These are phyloP conservation scores for Penicillium capsulatum DNA, from an alignment of 2,329 filamentous ascomycete genomes.

Conservation along the genomic window DNA sequence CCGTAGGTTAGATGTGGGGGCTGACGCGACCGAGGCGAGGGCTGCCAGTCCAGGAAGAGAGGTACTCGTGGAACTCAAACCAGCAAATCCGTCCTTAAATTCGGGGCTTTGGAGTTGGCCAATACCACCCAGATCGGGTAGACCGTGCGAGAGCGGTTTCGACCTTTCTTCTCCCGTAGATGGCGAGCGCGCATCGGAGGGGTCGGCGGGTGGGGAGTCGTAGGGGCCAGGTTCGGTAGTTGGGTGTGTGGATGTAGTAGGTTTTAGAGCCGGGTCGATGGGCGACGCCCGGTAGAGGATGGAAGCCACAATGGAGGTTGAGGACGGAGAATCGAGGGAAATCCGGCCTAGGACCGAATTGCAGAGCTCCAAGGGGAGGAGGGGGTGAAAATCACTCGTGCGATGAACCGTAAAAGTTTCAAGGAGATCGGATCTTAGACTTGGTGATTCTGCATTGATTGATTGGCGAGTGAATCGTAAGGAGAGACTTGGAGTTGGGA, in stretches of 20 bases:
- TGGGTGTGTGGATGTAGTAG: constrained; percentile 43
- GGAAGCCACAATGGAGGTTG: constrained; percentile 58
- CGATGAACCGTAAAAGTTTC: constrained; percentile 1
- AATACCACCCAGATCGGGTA: constrained; percentile 29
- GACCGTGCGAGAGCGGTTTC: constrained; percentile 44
- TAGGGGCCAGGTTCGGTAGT: constrained; percentile 33
- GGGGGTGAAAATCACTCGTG: constrained; percentile 1
- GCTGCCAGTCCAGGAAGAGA: constrained; percentile 57
- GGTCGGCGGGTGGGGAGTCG: constrained; percentile 47
- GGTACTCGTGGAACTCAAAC: constrained; percentile 33
- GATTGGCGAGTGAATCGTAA: background rate
- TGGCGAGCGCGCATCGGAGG: constrained; percentile 46
- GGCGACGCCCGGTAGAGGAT: constrained; percentile 57
- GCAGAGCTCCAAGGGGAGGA: constrained; percentile 9
- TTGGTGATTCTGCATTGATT: background rate
- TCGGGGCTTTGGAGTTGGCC: constrained; percentile 28
- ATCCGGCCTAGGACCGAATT: constrained; percentile 36
- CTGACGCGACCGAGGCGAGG: constrained; percentile 56
- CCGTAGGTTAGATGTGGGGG: constrained; percentile 50
- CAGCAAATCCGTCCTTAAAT: constrained; percentile 25
- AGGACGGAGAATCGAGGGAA: constrained; percentile 37
- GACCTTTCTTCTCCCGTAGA: constrained; percentile 43
- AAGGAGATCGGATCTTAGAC: background rate
- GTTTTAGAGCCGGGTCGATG: constrained; percentile 48
- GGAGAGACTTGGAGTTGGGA: background rate